Conservation (phyloP, 78 protist species). For the Fonticula alba region DNA sequence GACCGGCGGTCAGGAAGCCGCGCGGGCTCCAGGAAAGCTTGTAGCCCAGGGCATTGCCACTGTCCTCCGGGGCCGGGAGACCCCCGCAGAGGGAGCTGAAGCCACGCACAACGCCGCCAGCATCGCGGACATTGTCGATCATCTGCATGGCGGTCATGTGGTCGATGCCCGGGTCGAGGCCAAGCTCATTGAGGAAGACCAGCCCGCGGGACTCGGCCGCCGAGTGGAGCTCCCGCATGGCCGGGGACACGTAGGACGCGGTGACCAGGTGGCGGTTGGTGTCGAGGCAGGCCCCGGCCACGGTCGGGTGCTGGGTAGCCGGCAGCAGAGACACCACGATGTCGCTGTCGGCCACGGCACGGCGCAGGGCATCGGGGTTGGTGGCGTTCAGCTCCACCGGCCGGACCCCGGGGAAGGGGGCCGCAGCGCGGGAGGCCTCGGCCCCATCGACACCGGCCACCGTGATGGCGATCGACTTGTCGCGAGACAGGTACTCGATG, state of each 20-base stretch:
- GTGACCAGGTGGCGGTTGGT: constrained; percentile 11
- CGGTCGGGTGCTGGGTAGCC: constrained; percentile 20
- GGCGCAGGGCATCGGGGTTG: background rate
- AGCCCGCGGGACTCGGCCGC: background rate
- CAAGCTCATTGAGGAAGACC: constrained; percentile 24
- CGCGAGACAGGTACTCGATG: constrained; percentile 14
- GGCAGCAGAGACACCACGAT: constrained; percentile 35
- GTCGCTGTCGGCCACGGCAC: constrained; percentile 2
- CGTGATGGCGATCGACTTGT: constrained; percentile 3
- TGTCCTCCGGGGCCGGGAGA: constrained; percentile 42
- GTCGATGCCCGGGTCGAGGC: constrained; percentile 35
- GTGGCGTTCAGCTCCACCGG: background rate
- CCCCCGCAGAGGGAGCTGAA: constrained; percentile 36
- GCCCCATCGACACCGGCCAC: constrained; percentile 13
- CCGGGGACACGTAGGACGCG: constrained; percentile 18
- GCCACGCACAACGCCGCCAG: constrained; percentile 6
- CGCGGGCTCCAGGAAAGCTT: constrained; percentile 53
- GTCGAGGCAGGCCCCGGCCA: constrained; percentile 23
- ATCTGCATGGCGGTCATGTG: constrained; percentile 17
- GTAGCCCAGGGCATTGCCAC: constrained; percentile 54
- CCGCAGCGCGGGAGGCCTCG: too few relatives aligned
- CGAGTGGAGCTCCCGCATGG: constrained; percentile 8
- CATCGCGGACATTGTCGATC: constrained; percentile 15
- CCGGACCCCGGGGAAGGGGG: too few relatives aligned
- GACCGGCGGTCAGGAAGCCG: constrained; percentile 44